Percentiles rank a stretch among this genome's conserved stretches.
These are phyloP conservation scores for Kwoniella sp. DNA, from an alignment of 768 basidiomycete genomes.

Conservation along the genomic window DNA sequence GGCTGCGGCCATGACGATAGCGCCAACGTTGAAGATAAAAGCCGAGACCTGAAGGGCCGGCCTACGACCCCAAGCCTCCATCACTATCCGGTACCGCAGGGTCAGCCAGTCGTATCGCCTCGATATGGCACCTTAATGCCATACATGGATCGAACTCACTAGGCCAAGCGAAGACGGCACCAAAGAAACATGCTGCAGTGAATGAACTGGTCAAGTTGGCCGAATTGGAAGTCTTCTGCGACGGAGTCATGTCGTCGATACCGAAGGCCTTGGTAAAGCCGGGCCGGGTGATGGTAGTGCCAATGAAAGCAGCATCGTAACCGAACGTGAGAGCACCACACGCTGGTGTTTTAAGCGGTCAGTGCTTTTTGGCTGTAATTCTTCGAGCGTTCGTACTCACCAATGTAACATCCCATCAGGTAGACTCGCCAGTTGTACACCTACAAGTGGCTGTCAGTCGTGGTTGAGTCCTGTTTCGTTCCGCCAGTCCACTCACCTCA, in stretches of 20 bases:
- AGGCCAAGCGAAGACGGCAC: constrained; percentile 38
- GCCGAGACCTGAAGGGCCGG: constrained; percentile 55
- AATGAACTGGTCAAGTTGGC: constrained; percentile 61
- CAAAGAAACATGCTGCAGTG: constrained; percentile 59
- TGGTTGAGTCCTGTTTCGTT: neutral
- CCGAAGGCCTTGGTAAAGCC: constrained; percentile 57
- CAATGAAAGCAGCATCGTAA: constrained; percentile 61
- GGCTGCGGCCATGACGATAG: constrained; percentile 53
- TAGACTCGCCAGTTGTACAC: constrained; percentile 60
- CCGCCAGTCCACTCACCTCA: constrained; percentile 10
- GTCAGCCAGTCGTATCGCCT: too few species aligned
- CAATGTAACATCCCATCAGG: constrained; percentile 23
- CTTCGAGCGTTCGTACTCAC: neutral
- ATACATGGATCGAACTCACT: neutral
- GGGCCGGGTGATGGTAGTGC: constrained; percentile 58
- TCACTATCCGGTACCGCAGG: constrained; percentile 33
- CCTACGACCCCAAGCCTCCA: constrained; percentile 59
- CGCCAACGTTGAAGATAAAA: constrained; percentile 59
- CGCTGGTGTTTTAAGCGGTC: constrained; percentile 53
- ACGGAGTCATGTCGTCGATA: constrained; percentile 52
- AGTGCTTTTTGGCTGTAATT: neutral
- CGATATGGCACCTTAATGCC: too few species aligned
- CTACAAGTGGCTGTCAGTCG: too few species aligned
- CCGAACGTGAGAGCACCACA: constrained; percentile 58
- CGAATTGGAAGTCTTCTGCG: constrained; percentile 55